Base-by-base conservation (phyloP, 805 yeast genomes). In the Cyberlindnera lachancei region DNA sequence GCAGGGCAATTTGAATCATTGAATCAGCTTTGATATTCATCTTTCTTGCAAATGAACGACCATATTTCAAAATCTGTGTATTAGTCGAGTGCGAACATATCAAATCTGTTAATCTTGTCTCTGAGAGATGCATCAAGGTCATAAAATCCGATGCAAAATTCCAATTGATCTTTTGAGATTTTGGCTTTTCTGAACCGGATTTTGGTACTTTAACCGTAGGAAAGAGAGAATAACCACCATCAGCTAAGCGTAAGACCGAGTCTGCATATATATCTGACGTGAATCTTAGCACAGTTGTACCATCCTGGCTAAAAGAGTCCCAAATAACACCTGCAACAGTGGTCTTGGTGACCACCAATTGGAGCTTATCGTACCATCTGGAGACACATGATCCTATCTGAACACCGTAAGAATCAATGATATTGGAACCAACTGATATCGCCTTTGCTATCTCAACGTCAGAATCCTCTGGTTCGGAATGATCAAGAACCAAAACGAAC, bases 341-440 rank as follows among this genome's bases (percentile, higher is more conserved):
- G 54, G 85, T 87, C 46, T 73, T 73, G 2, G 95, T 84, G 23
- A 87, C 76, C 27, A 87, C 79, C 37, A 87, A 64, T 56, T 87
- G 96, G 44, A 87, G 25, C 46, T 73, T 74, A 8, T 95, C 96
- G 52, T 85, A 87, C 96, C 95, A 87, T 55, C 96, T 65, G 44
- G 90, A 86, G 18, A 90, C 80, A 62, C 95, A 86, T 1, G 95
- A 83, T 25, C 96, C 96, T 10, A 80, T 77, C 59, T 87, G 96
- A 32, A 83, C 75, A 43, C 95, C 96, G 21, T 40, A 33, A 6
- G 78, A 73, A 42, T 83, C 83, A 26, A 87, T 66, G 16, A 65
- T 65, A 12, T 84, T 73, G 33, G 82, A 75, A 6, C 96, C 96
- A 55, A 92, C 84, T 30, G 85, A 73, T 65, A 86, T 79, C 52